These are phyloP conservation scores for Escovopsis sp. DNA, from an alignment of 2,329 filamentous ascomycete species.

Conservation along the genomic window DNA sequence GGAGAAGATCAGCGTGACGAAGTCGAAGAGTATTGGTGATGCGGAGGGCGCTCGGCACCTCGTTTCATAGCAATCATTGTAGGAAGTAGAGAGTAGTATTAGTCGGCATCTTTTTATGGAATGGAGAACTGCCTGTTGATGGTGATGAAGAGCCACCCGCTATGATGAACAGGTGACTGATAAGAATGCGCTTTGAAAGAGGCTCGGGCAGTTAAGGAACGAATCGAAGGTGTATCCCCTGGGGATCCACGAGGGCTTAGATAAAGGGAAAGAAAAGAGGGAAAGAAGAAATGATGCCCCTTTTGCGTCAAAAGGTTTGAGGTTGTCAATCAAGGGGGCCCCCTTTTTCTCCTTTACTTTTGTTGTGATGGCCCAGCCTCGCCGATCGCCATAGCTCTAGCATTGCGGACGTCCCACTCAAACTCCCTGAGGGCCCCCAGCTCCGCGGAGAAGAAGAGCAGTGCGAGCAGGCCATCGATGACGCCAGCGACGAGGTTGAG, in stretches of 20 bases:
- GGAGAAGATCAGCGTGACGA: background rate
- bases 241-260: too few species aligned
- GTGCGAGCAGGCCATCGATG: constrained; percentile 70
- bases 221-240: too few species aligned
- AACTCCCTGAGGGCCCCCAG: constrained; percentile 76
- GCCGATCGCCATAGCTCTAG: constrained; percentile 30
- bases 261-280: too few species aligned
- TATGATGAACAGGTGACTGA: too few species aligned
- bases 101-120: constrained; percentile 4
- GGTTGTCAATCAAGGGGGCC: too few species aligned
- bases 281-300: too few species aligned
- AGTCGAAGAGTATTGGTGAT: background rate
- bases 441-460: constrained; percentile 77
- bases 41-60: background rate
- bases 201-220: too few species aligned
- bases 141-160: too few species aligned
- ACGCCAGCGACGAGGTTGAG: constrained; percentile 61
- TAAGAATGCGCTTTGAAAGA: too few species aligned
- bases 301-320: too few species aligned
- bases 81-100: constrained; percentile 2
- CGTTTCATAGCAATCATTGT: background rate
- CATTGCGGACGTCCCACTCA: constrained; percentile 76
- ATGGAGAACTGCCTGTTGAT: background rate
- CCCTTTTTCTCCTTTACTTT: too few species aligned
- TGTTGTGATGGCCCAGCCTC: too few species aligned